Conservation (phyloP, 345 rosid species). For the Gossypium arboreum region DNA sequence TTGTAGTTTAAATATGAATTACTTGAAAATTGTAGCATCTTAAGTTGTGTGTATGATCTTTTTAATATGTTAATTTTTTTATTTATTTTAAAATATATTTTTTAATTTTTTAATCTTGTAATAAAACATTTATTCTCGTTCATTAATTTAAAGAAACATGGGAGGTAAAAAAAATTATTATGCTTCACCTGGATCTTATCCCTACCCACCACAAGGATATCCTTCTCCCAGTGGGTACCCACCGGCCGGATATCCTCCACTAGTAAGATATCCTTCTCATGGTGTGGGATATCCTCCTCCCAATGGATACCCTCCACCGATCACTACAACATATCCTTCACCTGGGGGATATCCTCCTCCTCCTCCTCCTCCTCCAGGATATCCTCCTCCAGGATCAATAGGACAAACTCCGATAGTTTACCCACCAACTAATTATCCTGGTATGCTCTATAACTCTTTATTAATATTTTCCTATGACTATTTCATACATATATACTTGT, state of each 20-base stretch:
- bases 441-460: constrained; percentile 19
- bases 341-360: constrained; percentile 52
- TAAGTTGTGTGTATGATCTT: no score
- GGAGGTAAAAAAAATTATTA: constrained; percentile 24
- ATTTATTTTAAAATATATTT: not conserved
- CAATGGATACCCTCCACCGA: constrained; percentile 1
- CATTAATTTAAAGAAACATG: constrained; percentile 26
- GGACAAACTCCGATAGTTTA: constrained; percentile 23
- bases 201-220: constrained; percentile 18
- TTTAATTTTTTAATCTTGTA: not conserved
- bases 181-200: constrained; percentile 31
- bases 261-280: constrained; percentile 5
- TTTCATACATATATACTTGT: not conserved
- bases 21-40: no score
- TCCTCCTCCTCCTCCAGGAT: constrained; percentile 29
- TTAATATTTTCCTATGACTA: not conserved
- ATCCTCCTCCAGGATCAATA: constrained; percentile 31
- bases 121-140: not conserved
- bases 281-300: not conserved
- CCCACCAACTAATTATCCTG: constrained; percentile 42
- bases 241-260: constrained; percentile 30
- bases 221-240: constrained; percentile 18
- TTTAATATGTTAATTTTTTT: no score
- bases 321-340: constrained; percentile 25
- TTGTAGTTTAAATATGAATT: no score